A percentile compares a stretch with the other conserved stretches of the same genome.
These are phyloP conservation scores for Anastatica hierochuntica DNA, from an alignment of 345 rosid species.

Conservation along the genomic window DNA sequence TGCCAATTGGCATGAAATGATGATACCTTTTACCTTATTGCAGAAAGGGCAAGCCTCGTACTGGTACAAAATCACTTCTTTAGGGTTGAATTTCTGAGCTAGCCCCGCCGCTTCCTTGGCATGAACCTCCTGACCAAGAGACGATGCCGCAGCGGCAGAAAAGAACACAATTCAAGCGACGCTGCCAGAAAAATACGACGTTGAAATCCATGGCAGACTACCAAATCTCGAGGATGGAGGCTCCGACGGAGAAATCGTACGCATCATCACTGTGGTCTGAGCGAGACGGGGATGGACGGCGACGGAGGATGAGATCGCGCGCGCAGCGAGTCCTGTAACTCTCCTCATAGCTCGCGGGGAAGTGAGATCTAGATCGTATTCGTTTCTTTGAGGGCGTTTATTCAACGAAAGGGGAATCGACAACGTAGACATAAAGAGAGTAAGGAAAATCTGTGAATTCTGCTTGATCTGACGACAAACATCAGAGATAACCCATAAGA, in stretches of 20 bases:
- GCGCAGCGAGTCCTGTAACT: slow-evolving; percentile 32
- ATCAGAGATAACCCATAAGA: too few relatives aligned
- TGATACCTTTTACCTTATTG: slow-evolving; percentile 79
- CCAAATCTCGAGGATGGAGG: slow-evolving; percentile 24
- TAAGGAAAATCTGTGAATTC: too few relatives aligned
- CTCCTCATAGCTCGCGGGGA: slow-evolving; percentile 37
- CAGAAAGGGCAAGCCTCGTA: slow-evolving; percentile 97
- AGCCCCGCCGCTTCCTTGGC: slow-evolving; percentile 48
- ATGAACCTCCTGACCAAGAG: slow-evolving; percentile 41
- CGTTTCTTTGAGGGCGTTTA: background rate
- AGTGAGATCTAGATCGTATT: slow-evolving; percentile 7
- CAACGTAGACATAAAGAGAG: too few relatives aligned
- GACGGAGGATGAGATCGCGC: slow-evolving; percentile 31
- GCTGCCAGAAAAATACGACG: slow-evolving; percentile 30
- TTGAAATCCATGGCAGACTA: slow-evolving; percentile 6
- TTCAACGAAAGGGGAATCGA: slow-evolving; percentile 4
- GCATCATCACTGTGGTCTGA: slow-evolving; percentile 32
- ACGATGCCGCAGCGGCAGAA: slow-evolving; percentile 41
- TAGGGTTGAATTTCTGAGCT: slow-evolving; percentile 39
- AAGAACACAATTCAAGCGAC: slow-evolving; percentile 39
- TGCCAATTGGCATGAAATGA: background rate
- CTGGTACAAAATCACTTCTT: slow-evolving; percentile 80
- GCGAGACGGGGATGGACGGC: slow-evolving; percentile 27
- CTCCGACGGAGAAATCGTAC: slow-evolving; percentile 18
- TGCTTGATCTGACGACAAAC: too few relatives aligned